These are phyloP conservation scores for Mortierella sp. DNA, from an alignment of 371 early-diverging fungal species.

Conservation along the genomic window DNA sequence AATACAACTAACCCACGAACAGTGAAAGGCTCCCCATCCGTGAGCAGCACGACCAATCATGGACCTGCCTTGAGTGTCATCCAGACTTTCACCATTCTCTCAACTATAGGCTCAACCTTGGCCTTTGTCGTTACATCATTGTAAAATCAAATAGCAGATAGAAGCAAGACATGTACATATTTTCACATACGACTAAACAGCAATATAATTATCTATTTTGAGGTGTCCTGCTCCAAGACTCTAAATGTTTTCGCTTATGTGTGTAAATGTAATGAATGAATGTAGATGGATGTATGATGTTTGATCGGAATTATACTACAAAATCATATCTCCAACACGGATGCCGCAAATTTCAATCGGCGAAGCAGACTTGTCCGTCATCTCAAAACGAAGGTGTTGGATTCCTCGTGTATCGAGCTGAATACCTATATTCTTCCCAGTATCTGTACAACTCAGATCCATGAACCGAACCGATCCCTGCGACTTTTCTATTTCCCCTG, in stretches of 20 bases:
- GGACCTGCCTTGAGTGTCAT: conserved; percentile 29
- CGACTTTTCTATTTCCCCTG: conserved; percentile 21
- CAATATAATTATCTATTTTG: background rate
- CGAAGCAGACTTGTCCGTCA: conserved; percentile 17
- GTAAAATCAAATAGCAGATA: background rate
- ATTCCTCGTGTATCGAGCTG: conserved; percentile 44
- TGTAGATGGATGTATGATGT: background rate
- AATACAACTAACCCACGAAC: conserved; percentile 8
- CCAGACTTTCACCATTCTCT: conserved; percentile 38
- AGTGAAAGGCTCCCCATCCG: conserved; percentile 32
- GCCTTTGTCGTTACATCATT: conserved; percentile 13
- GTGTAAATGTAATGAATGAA: background rate
- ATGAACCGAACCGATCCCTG: conserved; percentile 35
- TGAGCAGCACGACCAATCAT: conserved; percentile 39
- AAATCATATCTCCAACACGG: conserved; percentile 49
- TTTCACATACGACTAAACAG: background rate
- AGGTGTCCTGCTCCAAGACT: background rate
- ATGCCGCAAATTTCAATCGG: conserved; percentile 54
- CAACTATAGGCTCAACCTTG: conserved; percentile 26
- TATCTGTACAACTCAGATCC: conserved; percentile 32
- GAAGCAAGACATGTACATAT: background rate
- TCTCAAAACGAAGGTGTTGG: conserved; percentile 41
- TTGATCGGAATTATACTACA: conserved; percentile 9
- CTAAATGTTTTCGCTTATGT: background rate
- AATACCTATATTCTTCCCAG: conserved; percentile 26